Evolutionary conservation across 495 filamentous ascomycete genomes (phyloP).

Genomic region (Umbilicaria muhlenbergii): DNA sequence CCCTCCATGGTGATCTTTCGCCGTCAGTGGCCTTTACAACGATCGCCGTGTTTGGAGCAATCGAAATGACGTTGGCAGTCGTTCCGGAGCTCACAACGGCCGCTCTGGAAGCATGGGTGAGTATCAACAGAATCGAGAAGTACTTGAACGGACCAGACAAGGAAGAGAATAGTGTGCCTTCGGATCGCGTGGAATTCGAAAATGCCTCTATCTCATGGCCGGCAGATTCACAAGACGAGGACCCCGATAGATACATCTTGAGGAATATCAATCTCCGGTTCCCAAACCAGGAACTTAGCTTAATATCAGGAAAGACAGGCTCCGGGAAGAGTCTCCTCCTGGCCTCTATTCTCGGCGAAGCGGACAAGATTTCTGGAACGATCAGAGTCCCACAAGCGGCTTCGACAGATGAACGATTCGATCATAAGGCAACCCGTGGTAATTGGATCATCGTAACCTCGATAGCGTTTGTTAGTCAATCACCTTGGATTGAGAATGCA

Average conservation of each 20-base stretch:
- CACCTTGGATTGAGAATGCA: constrained; percentile 77
- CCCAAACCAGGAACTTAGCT: constrained; percentile 50
- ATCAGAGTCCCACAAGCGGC: constrained; percentile 31
- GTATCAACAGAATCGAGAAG: constrained; percentile 54
- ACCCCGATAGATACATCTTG: constrained; percentile 43
- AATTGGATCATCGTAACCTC: constrained; percentile 57
- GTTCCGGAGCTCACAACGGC: constrained; percentile 62
- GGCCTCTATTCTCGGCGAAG: constrained; percentile 45
- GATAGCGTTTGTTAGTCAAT: constrained; percentile 67
- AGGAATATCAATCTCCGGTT: constrained; percentile 47
- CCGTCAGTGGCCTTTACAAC: constrained; percentile 73
- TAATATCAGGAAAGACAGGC: constrained; percentile 42
- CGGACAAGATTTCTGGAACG: constrained; percentile 29
- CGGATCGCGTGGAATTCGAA: constrained; percentile 46
- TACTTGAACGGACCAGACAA: constrained; percentile 59
- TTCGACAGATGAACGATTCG: constrained; percentile 21
- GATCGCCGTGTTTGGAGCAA: constrained; percentile 52
- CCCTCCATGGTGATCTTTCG: constrained; percentile 41
- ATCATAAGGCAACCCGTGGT: constrained; percentile 39
- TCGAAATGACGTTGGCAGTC: constrained; percentile 54
- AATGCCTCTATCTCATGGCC: constrained; percentile 67
- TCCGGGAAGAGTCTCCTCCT: constrained; percentile 51
- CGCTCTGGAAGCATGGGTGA: constrained; percentile 53
- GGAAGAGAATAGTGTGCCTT: constrained; percentile 33
- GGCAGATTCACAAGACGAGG: constrained; percentile 20